Evolutionary conservation across 2,329 filamentous ascomycete genomes (phyloP).

Genomic region (Phialophora macrospora): DNA sequence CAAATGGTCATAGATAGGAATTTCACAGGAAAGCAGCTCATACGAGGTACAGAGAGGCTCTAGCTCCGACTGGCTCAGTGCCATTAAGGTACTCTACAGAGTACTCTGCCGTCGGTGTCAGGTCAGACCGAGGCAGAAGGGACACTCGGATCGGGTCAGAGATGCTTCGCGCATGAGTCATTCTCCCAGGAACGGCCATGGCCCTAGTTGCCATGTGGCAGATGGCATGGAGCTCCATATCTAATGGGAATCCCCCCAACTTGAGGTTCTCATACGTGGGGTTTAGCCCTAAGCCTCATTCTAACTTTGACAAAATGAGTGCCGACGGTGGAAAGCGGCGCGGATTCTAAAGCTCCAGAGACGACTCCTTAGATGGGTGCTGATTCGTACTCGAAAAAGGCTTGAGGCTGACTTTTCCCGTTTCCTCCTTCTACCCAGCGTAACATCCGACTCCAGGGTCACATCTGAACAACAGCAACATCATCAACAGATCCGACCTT

Average conservation of each 20-base stretch:
- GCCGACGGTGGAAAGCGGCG: background rate
- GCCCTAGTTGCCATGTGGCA: slow-evolving; percentile 7
- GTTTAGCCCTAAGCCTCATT: slow-evolving; percentile 19
- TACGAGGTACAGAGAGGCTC: background rate
- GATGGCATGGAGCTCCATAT: background rate
- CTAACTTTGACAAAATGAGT: background rate
- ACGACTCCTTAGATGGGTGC: slow-evolving; percentile 6
- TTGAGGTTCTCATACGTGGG: slow-evolving; percentile 5
- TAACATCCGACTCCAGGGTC: slow-evolving; percentile 35
- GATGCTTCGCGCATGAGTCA: background rate
- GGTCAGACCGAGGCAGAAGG: background rate
- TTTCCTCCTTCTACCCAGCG: slow-evolving; percentile 26
- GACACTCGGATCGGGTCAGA: background rate
- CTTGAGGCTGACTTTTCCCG: slow-evolving; percentile 23
- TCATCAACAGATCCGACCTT: slow-evolving; percentile 16
- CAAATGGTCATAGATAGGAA: background rate
- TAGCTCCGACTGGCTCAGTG: background rate
- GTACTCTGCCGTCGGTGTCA: background rate
- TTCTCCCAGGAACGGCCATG: background rate
- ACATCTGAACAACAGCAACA: slow-evolving; percentile 34
- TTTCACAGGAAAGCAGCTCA: background rate
- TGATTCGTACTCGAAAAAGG: slow-evolving; percentile 23
- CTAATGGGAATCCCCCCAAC: background rate
- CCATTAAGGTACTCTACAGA: background rate
- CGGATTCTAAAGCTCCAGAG: slow-evolving; percentile 6